Percentiles rank a stretch among this genome's conserved stretches.
These are phyloP conservation scores for Physaria fendleri DNA, from an alignment of 345 rosid species.

Conservation along the genomic window DNA sequence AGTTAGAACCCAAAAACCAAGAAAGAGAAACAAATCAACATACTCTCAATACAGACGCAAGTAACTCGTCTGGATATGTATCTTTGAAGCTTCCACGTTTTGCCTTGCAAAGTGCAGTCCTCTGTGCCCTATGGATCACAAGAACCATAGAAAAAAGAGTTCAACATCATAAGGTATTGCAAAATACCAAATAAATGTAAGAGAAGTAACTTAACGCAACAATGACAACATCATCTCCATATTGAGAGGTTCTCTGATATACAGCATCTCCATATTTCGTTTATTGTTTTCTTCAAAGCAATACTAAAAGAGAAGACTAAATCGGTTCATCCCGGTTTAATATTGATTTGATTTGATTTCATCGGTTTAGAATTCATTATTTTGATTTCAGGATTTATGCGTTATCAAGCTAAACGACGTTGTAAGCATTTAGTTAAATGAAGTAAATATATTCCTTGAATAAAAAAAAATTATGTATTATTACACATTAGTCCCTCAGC, in stretches of 20 bases:
- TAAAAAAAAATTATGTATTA: not conserved
- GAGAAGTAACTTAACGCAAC: slow-evolving; percentile 62
- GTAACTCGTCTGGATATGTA: slow-evolving; percentile 77
- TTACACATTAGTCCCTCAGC: not conserved
- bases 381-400: not conserved
- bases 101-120: slow-evolving; percentile 79
- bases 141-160: not conserved
- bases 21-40: not conserved
- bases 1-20: not conserved
- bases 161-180: not conserved
- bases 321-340: not conserved
- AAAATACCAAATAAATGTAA: not conserved
- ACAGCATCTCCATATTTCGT: too few relatives aligned
- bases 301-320: not conserved
- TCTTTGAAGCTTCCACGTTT: slow-evolving; percentile 93
- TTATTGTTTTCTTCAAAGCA: too few relatives aligned
- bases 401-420: not conserved
- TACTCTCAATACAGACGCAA: slow-evolving; percentile 79
- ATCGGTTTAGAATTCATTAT: not conserved
- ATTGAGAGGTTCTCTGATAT: slow-evolving; percentile 56
- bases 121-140: slow-evolving; percentile 46
- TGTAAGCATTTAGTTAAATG: not conserved
- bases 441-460: too few relatives aligned
- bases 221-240: slow-evolving; percentile 83
- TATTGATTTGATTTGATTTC: too few relatives aligned